phyloP scores from a whole-genome alignment of 1,284 basidiomycete species.

The Inonotus hispidus region DNA sequence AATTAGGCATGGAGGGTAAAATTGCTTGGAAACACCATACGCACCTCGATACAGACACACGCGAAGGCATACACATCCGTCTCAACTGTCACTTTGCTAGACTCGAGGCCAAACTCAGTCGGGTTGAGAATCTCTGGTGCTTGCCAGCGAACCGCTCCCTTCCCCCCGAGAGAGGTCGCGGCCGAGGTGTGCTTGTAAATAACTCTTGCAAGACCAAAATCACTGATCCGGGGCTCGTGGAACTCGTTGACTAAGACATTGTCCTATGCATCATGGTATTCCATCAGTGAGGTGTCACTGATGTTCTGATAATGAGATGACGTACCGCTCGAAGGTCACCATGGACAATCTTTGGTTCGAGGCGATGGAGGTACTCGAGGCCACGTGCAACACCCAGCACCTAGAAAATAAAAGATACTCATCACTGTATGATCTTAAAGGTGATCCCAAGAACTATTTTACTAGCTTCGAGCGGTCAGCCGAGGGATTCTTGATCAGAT shows the following conservation, averaged over 20 bases:
- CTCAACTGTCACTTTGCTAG: not conserved
- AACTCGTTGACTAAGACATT: conserved; percentile 8
- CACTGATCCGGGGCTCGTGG: conserved; percentile 1
- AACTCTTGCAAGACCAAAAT: conserved; percentile 11
- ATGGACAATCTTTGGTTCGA: conserved; percentile 4
- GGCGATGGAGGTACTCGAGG: conserved; percentile 3
- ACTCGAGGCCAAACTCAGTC: not conserved
- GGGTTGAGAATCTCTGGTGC: conserved; percentile 10
- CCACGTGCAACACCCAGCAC: conserved; percentile 1
- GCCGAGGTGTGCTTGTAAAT: not conserved
- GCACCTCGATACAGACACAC: conserved; percentile 14
- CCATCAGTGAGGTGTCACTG: not conserved
- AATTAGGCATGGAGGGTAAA: no score
- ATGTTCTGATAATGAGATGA: not conserved
- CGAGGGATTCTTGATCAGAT: not conserved
- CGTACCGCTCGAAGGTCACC: conserved; percentile 12
- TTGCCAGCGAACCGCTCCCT: conserved; percentile 12
- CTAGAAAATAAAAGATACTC: not conserved
- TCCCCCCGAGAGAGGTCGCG: conserved; percentile 6
- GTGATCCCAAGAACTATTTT: no score
- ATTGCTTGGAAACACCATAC: not conserved
- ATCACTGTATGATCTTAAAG: no score
- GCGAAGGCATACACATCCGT: conserved; percentile 15
- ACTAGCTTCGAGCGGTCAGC: not conserved
- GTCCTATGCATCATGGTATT: not conserved